Evolutionary conservation across 805 yeast genomes (phyloP), one percentile per base, ranked within the genome.

Genomic region (Diddensiella caesifluorescens): DNA sequence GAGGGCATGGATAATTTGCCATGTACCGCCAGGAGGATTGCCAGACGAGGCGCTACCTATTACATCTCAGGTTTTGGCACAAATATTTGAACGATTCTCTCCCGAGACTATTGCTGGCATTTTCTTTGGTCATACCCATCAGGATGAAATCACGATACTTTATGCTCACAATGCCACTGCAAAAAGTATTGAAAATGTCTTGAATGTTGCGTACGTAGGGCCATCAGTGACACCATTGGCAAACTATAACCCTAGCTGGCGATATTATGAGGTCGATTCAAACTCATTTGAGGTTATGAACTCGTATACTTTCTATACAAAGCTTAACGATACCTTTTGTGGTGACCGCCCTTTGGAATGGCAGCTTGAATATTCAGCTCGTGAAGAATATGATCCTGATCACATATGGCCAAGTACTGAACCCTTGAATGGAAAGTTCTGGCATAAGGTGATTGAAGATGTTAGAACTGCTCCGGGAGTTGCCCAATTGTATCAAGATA

Each of bases 1-100:
- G 59, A 66, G 82, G 53, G 88, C 78, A n/a, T 81, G 88, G 88
- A 68, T 81, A 44, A 68, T 79, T 51, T 77, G 83, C 16, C 88
- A 81, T 57, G 75, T 81, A 41, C 86, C 89, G 34, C 67, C 70
- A 10, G 63, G 63, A 4, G 63, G 64, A 3, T 62, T 72, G 19
- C 67, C 73, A n/a, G 69, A 64, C 47, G 83, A 79, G 50, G 71
- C 80, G 13, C 61, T 81, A 35, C 87, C 88, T 9, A 64, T 77
- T 29, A 80, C 75, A 40, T 71, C 83, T 20, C 67, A 72, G 41
- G 63, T 76, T 23, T 74, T 79, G 47, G 64, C 70, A 23, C 73
- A 74, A 47, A 74, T 80, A 29, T 68, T 81, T 19, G 79, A 77
- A 53, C 70, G 88, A 59, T 81, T 80, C 58, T 74, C 82, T 23